Base-by-base conservation (phyloP, 176 grass and related monocot species). In the Juncus inflexus region DNA sequence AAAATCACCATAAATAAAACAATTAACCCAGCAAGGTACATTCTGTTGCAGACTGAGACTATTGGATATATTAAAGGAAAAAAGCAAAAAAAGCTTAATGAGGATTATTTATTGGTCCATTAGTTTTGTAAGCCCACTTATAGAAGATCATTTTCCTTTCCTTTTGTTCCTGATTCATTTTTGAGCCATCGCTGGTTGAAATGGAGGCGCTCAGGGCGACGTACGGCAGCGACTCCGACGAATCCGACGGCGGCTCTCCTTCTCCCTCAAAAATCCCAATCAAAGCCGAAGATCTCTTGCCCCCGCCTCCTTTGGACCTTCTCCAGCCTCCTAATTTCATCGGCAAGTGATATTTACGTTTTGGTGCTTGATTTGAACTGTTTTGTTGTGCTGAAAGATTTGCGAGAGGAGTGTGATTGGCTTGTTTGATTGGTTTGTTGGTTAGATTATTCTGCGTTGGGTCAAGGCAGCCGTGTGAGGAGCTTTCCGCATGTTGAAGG, bases 401-500 rank as follows among this genome's bases (percentile, higher is more conserved):
- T 63, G 52, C 39, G 37, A 47, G 43, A 47, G 1, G 4, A 47
- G 43, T 47, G n/a, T 47, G 9, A 47, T 47, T 47, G 43, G 43
- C 3, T 45, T 45, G 42, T 45, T 45, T 45, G 42, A 47, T 47
- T 57, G 55, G 16, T 12, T 35, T 35, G 14, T 41, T 40, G 10
- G 10, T 91, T 70, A 97, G 92, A 91, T 97, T 77, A 70, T 76
- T 86, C 85, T 40, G 60, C 71, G 47, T 60, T 79, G 69, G 12
- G 63, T 72, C 79, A 82, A 68, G 84, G 87, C 51, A 83, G 52
- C 70, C 82, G 87, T 66, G 76, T 83, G 69, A 86, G 92, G 74
- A 91, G 76, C n/a, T 97, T 97, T 75, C 92, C 85, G 0, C 92
- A 91, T 69, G 77, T 84, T 9, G 85, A 91, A 75, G 92, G 92